A percentile compares a stretch with the other conserved stretches of the same genome.
Evolutionary conservation across 1,284 basidiomycete genomes (phyloP).

Genomic region (Leccinum cinnamomeum): DNA sequence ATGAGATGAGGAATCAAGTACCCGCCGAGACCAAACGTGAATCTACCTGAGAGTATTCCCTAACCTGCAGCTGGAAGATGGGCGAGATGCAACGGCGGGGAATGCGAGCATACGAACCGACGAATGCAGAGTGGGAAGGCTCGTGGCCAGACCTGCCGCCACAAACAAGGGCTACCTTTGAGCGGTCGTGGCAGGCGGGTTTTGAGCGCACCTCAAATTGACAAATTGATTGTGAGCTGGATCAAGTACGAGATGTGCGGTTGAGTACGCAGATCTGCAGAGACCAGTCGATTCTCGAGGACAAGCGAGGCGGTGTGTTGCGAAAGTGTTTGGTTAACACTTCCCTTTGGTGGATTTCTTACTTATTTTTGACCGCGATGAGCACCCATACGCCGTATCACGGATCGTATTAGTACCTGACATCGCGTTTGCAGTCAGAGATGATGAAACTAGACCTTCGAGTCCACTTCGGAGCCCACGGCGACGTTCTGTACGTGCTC

Average conservation of each 20-base stretch:
- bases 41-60: conserved; percentile 73
- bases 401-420: conserved; percentile 4
- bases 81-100: neutral
- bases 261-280: too few relatives aligned
- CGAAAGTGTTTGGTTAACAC: too few relatives aligned
- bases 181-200: conserved; percentile 48
- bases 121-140: conserved; percentile 82
- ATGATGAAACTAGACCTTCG: neutral
- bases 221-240: too few relatives aligned
- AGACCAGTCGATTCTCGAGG: too few relatives aligned
- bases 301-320: too few relatives aligned
- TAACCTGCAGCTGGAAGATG: conserved; percentile 45
- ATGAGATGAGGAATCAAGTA: neutral
- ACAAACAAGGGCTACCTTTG: conserved; percentile 80
- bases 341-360: too few relatives aligned
- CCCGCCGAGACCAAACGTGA: neutral
- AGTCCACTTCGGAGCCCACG: conserved; percentile 1
- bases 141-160: conserved; percentile 93
- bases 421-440: neutral
- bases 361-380: too few relatives aligned
- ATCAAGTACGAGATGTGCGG: too few relatives aligned
- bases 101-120: conserved; percentile 46
- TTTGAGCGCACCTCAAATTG: too few relatives aligned
- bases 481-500: conserved; percentile 9
- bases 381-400: too few relatives aligned